A percentile compares a stretch with the other conserved stretches of the same genome.
These are phyloP conservation scores for Pythium plurisporium DNA, from an alignment of 352 stramenopile species.

Conservation along the genomic window DNA sequence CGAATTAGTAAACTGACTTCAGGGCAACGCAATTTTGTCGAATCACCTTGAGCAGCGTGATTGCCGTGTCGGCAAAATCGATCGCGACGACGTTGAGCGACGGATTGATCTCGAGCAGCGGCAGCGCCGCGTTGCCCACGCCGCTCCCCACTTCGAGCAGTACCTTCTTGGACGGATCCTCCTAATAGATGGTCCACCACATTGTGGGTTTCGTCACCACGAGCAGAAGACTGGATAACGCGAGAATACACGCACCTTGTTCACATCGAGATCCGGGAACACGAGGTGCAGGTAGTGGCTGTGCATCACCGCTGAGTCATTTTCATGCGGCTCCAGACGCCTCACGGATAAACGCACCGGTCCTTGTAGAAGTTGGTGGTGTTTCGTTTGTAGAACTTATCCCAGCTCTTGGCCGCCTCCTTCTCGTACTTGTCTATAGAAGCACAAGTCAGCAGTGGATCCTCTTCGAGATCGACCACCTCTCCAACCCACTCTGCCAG, in stretches of 20 bases:
- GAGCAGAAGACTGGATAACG: too few relatives aligned
- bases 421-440: constrained; percentile 72
- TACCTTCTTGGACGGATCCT: constrained; percentile 40
- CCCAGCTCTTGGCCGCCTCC: constrained; percentile 87
- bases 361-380: constrained; percentile 95
- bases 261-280: constrained; percentile 82
- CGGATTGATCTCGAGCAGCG: constrained; percentile 90
- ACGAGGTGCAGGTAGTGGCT: constrained; percentile 92
- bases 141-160: constrained; percentile 94
- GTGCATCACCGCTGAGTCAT: too few relatives aligned
- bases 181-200: constrained; percentile 10
- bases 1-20: too few relatives aligned
- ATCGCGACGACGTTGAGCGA: constrained; percentile 87
- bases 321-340: too few relatives aligned
- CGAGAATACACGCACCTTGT: constrained; percentile 25
- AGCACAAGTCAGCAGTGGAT: constrained; percentile 10
- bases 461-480: neutral
- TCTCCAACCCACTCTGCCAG: constrained; percentile 54
- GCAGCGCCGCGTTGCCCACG: constrained; percentile 93
- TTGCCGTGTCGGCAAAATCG: constrained; percentile 91
- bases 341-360: constrained; percentile 26
- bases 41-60: constrained; percentile 87
- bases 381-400: constrained; percentile 94
- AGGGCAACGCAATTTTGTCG: too few relatives aligned
- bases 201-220: too few relatives aligned